Base-by-base conservation (phyloP, 176 grass and related monocot species). In the Aegilops speltoides region DNA sequence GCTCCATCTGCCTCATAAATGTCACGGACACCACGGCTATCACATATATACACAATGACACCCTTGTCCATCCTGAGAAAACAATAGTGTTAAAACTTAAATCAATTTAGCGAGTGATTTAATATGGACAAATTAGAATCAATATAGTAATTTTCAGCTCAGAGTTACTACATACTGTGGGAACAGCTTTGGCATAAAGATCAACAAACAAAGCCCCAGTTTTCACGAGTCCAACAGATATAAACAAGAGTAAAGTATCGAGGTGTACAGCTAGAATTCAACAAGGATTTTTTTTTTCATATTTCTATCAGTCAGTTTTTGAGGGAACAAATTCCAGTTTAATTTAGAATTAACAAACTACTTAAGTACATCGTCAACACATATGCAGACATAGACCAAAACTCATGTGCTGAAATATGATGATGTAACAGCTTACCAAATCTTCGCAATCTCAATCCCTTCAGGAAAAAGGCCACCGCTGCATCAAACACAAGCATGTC, bases 391-490 rank as follows among this genome's bases (percentile, higher is more conserved):
- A 60, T 11, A 43, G 6, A 36, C 11, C 54, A 64, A 1, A 20
- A 9, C 8, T 74, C 34, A 43, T 37, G 32, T 3, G 74, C 57
- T 25, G 63, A 82, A 56, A 77, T 71, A 56, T 8, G 20, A 62
- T 61, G 29, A 38, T 8, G 7, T 59, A 59, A 69, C 45, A 83
- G 29, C 79, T 81, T 90, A 99, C 94, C 94, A 99, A 73, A 99
- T 93, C 86, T 96, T 99, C 25, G 97, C 93, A 81, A 96, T 99
- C 77, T 99, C 90, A 78, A 99, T 99, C 84, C 97, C 97, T 94
- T 99, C 92, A 33, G 97, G 97, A 80, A 99, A 99, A 87, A 99
- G 97, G 14, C 97, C 97, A 88, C 97, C 97, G 79, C 97, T 96
- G 79, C 87, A 83, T 86, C 15, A 92, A 48, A 83, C 23, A 77